These are phyloP conservation scores for Populus ilicifolia DNA, from an alignment of 345 rosid species.

Conservation along the genomic window DNA sequence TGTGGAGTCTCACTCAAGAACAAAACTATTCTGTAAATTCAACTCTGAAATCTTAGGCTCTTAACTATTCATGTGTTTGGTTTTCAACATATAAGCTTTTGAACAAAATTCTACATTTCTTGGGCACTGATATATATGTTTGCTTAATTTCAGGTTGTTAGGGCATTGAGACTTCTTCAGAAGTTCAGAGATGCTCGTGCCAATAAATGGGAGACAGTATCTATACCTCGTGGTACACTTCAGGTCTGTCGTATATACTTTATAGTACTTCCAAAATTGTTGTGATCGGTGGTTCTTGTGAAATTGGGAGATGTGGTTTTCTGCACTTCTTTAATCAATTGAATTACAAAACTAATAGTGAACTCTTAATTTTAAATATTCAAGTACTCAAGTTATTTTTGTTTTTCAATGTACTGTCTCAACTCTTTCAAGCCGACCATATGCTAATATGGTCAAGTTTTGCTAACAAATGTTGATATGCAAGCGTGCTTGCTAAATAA, in stretches of 20 bases:
- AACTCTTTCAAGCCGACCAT: background rate
- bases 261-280: background rate
- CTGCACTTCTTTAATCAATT: too few relatives aligned
- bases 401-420: background rate
- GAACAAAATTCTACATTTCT: background rate
- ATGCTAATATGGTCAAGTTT: background rate
- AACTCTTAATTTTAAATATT: too few relatives aligned
- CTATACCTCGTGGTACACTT: slow-evolving; percentile 90
- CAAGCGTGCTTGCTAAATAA: background rate
- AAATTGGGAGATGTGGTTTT: background rate
- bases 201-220: slow-evolving; percentile 61
- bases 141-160: slow-evolving; percentile 63
- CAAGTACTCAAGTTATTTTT: background rate
- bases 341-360: background rate
- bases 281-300: background rate
- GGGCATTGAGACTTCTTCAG: slow-evolving; percentile 71
- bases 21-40: background rate
- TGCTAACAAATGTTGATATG: background rate
- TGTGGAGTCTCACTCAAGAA: background rate
- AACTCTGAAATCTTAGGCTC: background rate
- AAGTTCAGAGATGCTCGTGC: slow-evolving; percentile 42
- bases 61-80: background rate
- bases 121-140: slow-evolving; percentile 2
- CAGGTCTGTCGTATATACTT: slow-evolving; percentile 87
- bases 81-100: too few relatives aligned